Percentiles rank a stretch among this genome's conserved stretches.
phyloP scores from a whole-genome alignment of 2,329 filamentous ascomycete species.

The Fusarium buharicum region DNA sequence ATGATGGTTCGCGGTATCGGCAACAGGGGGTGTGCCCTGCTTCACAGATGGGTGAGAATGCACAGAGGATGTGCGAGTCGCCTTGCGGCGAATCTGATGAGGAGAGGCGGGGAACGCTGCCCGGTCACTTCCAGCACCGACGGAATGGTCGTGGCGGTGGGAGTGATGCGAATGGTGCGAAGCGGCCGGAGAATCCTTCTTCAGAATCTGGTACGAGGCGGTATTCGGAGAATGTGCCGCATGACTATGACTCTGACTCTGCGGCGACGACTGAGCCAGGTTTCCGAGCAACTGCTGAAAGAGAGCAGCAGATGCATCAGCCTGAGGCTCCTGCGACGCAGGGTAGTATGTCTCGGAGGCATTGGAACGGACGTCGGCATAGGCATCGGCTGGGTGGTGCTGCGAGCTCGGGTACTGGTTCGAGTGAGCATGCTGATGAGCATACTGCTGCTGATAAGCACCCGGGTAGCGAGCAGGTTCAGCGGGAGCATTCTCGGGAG shows the following conservation, averaged over 20 bases:
- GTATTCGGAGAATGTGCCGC: slow-evolving; percentile 41
- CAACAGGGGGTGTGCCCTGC: slow-evolving; percentile 46
- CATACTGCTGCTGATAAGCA: slow-evolving; percentile 46
- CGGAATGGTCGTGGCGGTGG: slow-evolving; percentile 51
- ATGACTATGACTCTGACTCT: slow-evolving; percentile 54
- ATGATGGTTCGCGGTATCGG: slow-evolving; percentile 47
- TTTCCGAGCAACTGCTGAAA: slow-evolving; percentile 54
- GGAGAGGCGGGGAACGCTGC: slow-evolving; percentile 58
- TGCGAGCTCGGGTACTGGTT: slow-evolving; percentile 39
- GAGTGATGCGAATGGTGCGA: slow-evolving; percentile 53
- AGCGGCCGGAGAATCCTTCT: slow-evolving; percentile 59
- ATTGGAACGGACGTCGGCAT: slow-evolving; percentile 40
- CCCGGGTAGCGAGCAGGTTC: slow-evolving; percentile 46
- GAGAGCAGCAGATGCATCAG: slow-evolving; percentile 50
- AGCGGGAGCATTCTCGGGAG: slow-evolving; percentile 47
- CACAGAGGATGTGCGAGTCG: slow-evolving; percentile 51
- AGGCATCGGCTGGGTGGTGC: slow-evolving; percentile 44
- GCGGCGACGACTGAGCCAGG: slow-evolving; percentile 54
- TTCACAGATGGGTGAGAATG: slow-evolving; percentile 45
- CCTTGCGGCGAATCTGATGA: slow-evolving; percentile 54
- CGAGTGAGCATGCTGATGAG: slow-evolving; percentile 41
- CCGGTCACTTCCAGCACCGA: slow-evolving; percentile 54
- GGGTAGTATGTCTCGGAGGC: slow-evolving; percentile 44
- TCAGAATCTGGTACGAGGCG: slow-evolving; percentile 60
- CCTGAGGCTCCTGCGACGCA: slow-evolving; percentile 52